Conservation (phyloP, 495 filamentous ascomycete species). For the Penicillium steckii region DNA sequence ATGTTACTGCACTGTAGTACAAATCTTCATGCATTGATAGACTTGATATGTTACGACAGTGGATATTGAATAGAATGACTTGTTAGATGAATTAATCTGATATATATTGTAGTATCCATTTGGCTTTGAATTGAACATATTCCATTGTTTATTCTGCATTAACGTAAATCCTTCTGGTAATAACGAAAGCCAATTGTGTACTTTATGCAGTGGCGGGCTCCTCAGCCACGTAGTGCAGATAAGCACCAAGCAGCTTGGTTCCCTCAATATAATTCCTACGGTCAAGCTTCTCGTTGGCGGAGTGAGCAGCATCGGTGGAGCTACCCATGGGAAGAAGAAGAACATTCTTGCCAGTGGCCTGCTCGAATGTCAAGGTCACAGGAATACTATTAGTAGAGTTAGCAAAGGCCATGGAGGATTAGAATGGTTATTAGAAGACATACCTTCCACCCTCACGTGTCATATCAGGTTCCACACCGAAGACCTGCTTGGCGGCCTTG, state of each 20-base stretch:
- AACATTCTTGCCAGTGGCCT: constrained; percentile 98
- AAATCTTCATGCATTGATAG: too few species aligned
- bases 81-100: neutral
- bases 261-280: constrained; percentile 97
- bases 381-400: constrained; percentile 67
- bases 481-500: constrained; percentile 92
- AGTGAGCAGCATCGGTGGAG: constrained; percentile 94
- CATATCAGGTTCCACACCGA: constrained; percentile 88
- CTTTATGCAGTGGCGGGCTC: constrained; percentile 73
- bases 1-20: too few species aligned
- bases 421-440: constrained; percentile 25
- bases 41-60: neutral
- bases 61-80: neutral
- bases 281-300: constrained; percentile 97
- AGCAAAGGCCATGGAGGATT: constrained; percentile 1
- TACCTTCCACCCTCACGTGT: constrained; percentile 92
- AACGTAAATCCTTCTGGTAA: neutral
- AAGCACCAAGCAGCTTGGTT: constrained; percentile 92
- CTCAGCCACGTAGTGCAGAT: constrained; percentile 94
- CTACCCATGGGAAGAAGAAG: constrained; percentile 94
- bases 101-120: too few species aligned
- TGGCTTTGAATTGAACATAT: neutral
- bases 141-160: neutral
- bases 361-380: constrained; percentile 94
- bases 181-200: neutral